These are phyloP conservation scores for Trichophyton verrucosum DNA, from an alignment of 2,329 filamentous ascomycete genomes.

Conservation along the genomic window DNA sequence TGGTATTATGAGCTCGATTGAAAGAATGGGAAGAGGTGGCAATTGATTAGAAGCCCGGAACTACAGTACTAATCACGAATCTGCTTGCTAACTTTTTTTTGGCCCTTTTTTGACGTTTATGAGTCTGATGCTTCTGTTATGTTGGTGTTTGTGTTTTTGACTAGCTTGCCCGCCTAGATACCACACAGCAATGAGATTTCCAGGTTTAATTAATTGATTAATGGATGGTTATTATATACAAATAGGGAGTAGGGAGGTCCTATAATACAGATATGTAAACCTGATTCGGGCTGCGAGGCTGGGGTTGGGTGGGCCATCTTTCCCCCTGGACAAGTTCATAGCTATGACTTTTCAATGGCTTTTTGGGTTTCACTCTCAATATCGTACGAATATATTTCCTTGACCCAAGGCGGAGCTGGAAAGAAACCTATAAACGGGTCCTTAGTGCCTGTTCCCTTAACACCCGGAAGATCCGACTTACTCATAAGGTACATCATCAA, in stretches of 20 bases:
- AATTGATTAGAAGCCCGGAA: not conserved
- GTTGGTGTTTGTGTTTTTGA: not conserved
- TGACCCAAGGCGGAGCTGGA: conserved; percentile 11
- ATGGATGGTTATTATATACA: not conserved
- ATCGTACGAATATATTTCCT: conserved; percentile 8
- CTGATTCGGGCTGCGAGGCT: too few species aligned
- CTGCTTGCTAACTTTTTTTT: not conserved
- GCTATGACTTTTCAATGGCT: not conserved
- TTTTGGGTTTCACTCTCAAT: conserved; percentile 12
- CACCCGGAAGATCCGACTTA: conserved; percentile 3
- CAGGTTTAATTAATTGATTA: not conserved
- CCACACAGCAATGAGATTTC: conserved; percentile 1
- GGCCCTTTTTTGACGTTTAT: not conserved
- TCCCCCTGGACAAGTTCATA: not conserved
- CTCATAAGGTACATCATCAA: conserved; percentile 26
- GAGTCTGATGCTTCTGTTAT: not conserved
- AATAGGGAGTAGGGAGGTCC: not conserved
- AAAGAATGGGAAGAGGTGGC: conserved; percentile 60
- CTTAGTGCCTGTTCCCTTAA: not conserved
- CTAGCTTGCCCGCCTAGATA: not conserved
- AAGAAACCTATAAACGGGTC: conserved; percentile 6
- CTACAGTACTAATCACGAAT: not conserved
- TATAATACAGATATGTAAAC: not conserved
- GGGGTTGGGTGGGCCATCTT: not conserved
- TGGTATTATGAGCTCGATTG: conserved; percentile 72